Conservation (phyloP, 1,139 yeast genomes). For the Taphrina confusa region DNA sequence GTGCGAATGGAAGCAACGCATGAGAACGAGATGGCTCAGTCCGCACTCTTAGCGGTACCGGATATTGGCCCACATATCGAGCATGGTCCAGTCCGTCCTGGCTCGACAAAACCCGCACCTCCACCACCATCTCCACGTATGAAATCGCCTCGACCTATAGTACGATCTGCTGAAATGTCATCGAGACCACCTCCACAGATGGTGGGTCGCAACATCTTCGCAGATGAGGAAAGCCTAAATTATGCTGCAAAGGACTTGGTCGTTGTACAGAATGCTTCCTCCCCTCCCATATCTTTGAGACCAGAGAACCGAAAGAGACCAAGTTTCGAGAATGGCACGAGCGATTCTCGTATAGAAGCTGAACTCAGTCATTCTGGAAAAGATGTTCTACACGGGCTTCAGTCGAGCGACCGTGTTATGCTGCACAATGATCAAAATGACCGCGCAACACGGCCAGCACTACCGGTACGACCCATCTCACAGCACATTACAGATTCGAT, state of each 20-base stretch:
- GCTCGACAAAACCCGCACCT: conserved; percentile 13
- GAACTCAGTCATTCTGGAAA: too few species aligned
- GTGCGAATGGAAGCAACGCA: neutral
- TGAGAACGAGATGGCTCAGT: neutral
- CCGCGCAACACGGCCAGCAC: neutral
- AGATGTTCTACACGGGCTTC: too few species aligned
- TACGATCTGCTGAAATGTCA: neutral
- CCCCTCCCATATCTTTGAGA: too few species aligned
- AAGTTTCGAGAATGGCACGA: too few species aligned
- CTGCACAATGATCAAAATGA: neutral
- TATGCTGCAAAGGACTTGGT: too few species aligned
- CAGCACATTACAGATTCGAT: neutral
- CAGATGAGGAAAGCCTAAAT: neutral
- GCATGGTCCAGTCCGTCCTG: neutral
- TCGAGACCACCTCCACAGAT: neutral
- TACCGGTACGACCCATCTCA: conserved; percentile 2
- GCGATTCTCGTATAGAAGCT: too few species aligned
- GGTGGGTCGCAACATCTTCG: neutral
- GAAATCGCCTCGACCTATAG: conserved; percentile 21
- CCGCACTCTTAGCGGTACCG: neutral
- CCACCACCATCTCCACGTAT: conserved; percentile 32
- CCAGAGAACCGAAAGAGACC: too few species aligned
- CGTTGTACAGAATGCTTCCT: too few species aligned
- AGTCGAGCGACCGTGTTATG: too few species aligned
- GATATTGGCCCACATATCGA: neutral